Conservation (phyloP, 257 asterid species). For the Jacaranda copaia region DNA sequence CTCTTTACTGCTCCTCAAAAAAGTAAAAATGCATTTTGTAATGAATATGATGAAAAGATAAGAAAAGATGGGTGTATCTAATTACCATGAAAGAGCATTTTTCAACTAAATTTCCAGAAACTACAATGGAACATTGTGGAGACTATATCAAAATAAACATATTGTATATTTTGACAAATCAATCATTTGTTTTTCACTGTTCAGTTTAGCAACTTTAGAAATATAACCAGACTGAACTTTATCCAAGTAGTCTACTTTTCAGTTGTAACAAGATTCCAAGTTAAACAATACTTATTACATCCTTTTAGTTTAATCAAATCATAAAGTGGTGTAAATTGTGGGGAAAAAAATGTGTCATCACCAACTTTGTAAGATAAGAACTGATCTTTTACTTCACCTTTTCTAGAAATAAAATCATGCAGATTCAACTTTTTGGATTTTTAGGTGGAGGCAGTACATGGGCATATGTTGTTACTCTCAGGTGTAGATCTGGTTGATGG, state of each 20-base stretch:
- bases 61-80: not conserved
- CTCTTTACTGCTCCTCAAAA: not conserved
- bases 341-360: too few relatives aligned
- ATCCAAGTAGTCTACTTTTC: too few relatives aligned
- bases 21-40: not conserved
- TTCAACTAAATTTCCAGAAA: not conserved
- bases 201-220: too few relatives aligned
- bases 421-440: conserved; percentile 23
- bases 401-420: conserved; percentile 5
- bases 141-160: not conserved
- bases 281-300: too few relatives aligned
- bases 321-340: too few relatives aligned
- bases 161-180: not conserved
- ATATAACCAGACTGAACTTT: too few relatives aligned
- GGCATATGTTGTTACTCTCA: conserved; percentile 67
- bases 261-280: too few relatives aligned
- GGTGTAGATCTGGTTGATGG: conserved; percentile 98
- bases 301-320: too few relatives aligned
- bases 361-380: too few relatives aligned
- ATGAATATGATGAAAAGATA: not conserved
- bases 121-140: not conserved
- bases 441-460: conserved; percentile 80
- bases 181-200: not conserved
- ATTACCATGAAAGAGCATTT: not conserved
- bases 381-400: not conserved